Percentiles rank a stretch among this genome's conserved stretches.
phyloP scores from a whole-genome alignment of 257 asterid species.

The Misopates orontium region DNA sequence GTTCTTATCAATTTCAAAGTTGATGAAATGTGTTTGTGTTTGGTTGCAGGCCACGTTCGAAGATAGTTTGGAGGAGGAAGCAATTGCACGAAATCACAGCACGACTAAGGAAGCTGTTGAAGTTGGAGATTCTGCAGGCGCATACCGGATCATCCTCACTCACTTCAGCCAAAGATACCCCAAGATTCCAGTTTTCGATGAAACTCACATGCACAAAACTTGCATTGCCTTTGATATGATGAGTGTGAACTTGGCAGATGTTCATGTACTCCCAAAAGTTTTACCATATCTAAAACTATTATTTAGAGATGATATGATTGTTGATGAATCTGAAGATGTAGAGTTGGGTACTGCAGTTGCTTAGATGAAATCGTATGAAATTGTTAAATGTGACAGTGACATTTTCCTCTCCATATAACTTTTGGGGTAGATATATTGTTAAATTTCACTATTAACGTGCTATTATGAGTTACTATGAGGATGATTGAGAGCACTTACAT shows the following conservation, averaged over 20 bases:
- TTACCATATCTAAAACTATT: slow-evolving; percentile 76
- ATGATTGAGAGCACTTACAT: too few relatives aligned
- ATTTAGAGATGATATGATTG: slow-evolving; percentile 66
- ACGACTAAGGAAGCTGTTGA: slow-evolving; percentile 87
- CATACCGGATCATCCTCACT: slow-evolving; percentile 75
- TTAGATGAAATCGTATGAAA: slow-evolving; percentile 16
- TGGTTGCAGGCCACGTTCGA: slow-evolving; percentile 84
- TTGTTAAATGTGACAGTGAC: background rate
- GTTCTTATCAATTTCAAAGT: background rate
- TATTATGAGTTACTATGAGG: background rate
- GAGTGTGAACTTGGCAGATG: slow-evolving; percentile 86
- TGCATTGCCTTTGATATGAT: slow-evolving; percentile 94
- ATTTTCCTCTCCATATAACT: background rate
- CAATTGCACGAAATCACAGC: slow-evolving; percentile 84
- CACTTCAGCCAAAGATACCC: slow-evolving; percentile 99
- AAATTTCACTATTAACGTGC: background rate
- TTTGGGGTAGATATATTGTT: background rate
- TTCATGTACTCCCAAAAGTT: slow-evolving; percentile 76
- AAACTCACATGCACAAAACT: slow-evolving; percentile 70
- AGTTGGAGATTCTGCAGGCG: slow-evolving; percentile 77
- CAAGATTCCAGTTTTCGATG: slow-evolving; percentile 83
- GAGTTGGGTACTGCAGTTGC: slow-evolving; percentile 42
- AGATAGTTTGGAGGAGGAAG: slow-evolving; percentile 80
- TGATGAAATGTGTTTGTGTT: background rate
- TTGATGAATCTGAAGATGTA: slow-evolving; percentile 71